Conservation (phyloP, 495 filamentous ascomycete species). For the Aspergillus nanangensis region DNA sequence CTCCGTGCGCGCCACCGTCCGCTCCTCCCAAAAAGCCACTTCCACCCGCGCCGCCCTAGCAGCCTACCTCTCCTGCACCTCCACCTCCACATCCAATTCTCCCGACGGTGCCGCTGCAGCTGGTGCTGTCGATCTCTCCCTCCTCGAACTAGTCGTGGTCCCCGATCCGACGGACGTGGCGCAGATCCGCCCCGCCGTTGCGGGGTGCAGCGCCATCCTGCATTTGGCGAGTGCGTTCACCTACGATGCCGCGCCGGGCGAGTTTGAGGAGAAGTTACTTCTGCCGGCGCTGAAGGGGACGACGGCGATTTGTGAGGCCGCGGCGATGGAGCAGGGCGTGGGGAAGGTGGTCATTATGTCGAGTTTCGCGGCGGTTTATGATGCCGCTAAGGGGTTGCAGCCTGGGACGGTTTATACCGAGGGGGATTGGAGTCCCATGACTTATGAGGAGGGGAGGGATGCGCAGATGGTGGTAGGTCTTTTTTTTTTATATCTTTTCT, state of each 20-base stretch:
- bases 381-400: conserved; percentile 20
- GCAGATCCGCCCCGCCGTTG: conserved; percentile 39
- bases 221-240: conserved; percentile 24
- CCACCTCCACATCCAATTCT: not conserved
- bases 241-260: conserved; percentile 16
- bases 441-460: conserved; percentile 29
- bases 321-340: conserved; percentile 9
- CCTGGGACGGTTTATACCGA: conserved; percentile 26
- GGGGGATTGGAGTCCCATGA: conserved; percentile 31
- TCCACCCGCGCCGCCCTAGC: conserved; percentile 9
- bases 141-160: conserved; percentile 17
- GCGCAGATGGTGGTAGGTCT: conserved; percentile 17
- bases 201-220: conserved; percentile 26
- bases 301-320: conserved; percentile 23
- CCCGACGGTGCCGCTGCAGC: not conserved
- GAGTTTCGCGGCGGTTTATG: conserved; percentile 30
- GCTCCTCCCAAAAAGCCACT: conserved; percentile 16
- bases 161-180: conserved; percentile 36
- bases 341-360: conserved; percentile 28
- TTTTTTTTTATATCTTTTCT: conserved; percentile 1
- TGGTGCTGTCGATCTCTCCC: conserved; percentile 1
- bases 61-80: not conserved
- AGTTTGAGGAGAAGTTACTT: conserved; percentile 33
- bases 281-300: conserved; percentile 28
- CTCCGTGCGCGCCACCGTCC: conserved; percentile 21